Conservation (phyloP, 257 asterid genomes). For the Penstemon davidsonii region DNA sequence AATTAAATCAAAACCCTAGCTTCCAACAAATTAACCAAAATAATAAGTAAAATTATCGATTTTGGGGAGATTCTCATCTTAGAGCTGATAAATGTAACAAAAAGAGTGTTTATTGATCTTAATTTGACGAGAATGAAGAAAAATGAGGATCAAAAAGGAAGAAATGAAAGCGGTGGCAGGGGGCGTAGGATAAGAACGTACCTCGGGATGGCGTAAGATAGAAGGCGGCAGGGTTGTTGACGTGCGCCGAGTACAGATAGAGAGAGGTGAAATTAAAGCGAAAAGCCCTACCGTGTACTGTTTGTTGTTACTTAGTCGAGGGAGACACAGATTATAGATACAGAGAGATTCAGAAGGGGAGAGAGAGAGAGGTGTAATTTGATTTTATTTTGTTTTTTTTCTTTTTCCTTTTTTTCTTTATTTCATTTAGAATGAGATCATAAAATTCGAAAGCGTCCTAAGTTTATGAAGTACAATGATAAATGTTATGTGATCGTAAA, state of each 20-base stretch:
- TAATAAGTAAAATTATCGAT: not conserved
- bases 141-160: constrained; percentile 29
- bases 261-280: constrained; percentile 34
- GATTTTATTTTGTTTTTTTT: constrained; percentile 8
- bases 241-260: constrained; percentile 43
- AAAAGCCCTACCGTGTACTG: constrained; percentile 59
- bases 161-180: constrained; percentile 13
- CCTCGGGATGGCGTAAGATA: constrained; percentile 56
- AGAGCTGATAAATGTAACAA: constrained; percentile 14
- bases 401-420: not conserved
- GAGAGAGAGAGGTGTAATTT: constrained; percentile 7
- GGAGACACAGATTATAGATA: constrained; percentile 37
- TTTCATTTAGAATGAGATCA: not conserved
- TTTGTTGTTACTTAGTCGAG: constrained; percentile 24
- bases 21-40: not conserved
- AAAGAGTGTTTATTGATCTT: not conserved
- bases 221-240: constrained; percentile 42
- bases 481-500: too few relatives aligned
- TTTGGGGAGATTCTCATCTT: not conserved
- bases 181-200: constrained; percentile 35
- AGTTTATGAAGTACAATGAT: too few relatives aligned
- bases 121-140: constrained; percentile 14
- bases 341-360: constrained; percentile 34
- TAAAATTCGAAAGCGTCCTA: too few relatives aligned
- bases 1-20: constrained; percentile 37